Evolutionary conservation across 2,329 filamentous ascomycete species (phyloP), one percentile per base, ranked within the genome.

Genomic region (Nemania serpens): DNA sequence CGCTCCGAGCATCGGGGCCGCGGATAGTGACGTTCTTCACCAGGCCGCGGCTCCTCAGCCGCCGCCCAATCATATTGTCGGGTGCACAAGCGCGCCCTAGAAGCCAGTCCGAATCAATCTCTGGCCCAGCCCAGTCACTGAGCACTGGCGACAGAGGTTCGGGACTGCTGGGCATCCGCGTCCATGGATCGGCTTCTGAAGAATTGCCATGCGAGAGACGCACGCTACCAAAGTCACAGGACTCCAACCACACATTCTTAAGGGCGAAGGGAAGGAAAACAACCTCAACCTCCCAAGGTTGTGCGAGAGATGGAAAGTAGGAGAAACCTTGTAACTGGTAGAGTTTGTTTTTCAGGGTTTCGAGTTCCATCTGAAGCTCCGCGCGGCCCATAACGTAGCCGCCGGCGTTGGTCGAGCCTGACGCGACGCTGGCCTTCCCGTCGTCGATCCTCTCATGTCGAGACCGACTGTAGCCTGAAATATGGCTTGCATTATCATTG

Each of bases 271-370:
- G 91, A 7, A 93, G 73, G 59, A 93, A 86, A 1, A 93, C 86
- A 4, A 93, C 88, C 70, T 93, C 90, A 1, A 94, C 78, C 65
- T 90, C 84, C 88, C 90, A 93, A 0, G 90, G 88, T 42, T 84
- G 80, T 43, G 76, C 75, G 29, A 79, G 78, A 0, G 88, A 86
- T n/a, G 90, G 89, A 33, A 86, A 74, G 10, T 83, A 77, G 5
- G 82, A 81, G 12, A 72, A 52, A 11, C 73, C 71, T 72, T 90
- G 87, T 10, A 91, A 78, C 45, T 84, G 78, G 33, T 78, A 74
- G 50, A 86, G 75, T 62, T 83, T 81, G 2, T 79, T 77, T 64
- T 82, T 79, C 0, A 86, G 72, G 6, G 73, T 72, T 64, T 83
- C 78, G 1, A 87, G 75, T 63, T 85, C 80, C 51, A 72, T 80